phyloP scores from a whole-genome alignment of 1,139 yeast species.

The Yamadazyma pseudoaaseri region DNA sequence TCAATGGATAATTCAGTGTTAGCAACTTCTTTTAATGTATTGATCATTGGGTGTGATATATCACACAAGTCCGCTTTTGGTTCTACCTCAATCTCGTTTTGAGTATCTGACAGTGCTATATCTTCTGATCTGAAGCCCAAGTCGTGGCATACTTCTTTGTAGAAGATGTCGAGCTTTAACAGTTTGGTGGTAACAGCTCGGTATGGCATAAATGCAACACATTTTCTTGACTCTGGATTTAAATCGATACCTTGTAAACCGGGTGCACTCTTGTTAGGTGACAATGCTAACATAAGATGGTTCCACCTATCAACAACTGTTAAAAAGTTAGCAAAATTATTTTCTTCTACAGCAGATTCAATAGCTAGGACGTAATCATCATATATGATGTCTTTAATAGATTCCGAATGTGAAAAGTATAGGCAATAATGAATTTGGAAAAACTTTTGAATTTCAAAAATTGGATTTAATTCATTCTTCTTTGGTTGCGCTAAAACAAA shows the following conservation, averaged over 20 bases:
- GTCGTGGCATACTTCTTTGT: constrained; percentile 19
- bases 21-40: neutral
- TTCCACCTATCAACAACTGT: constrained; percentile 44
- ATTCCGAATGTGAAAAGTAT: constrained; percentile 38
- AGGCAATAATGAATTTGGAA: constrained; percentile 43
- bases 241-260: constrained; percentile 21
- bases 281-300: constrained; percentile 31
- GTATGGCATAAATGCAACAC: constrained; percentile 14
- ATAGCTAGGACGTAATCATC: constrained; percentile 33
- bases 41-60: neutral
- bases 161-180: constrained; percentile 25
- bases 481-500: constrained; percentile 46
- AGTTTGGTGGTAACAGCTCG: constrained; percentile 5
- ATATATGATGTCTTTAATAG: constrained; percentile 33
- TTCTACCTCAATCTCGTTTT: neutral
- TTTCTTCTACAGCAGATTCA: constrained; percentile 30
- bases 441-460: constrained; percentile 63
- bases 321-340: constrained; percentile 37
- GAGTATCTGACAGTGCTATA: neutral
- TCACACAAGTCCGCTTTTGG: neutral
- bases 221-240: constrained; percentile 30
- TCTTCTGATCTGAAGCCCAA: neutral
- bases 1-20: neutral
- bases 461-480: constrained; percentile 64
- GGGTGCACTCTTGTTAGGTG: constrained; percentile 23